Evolutionary conservation across 805 yeast species (phyloP).

Genomic region (Teunomyces funiuensis): DNA sequence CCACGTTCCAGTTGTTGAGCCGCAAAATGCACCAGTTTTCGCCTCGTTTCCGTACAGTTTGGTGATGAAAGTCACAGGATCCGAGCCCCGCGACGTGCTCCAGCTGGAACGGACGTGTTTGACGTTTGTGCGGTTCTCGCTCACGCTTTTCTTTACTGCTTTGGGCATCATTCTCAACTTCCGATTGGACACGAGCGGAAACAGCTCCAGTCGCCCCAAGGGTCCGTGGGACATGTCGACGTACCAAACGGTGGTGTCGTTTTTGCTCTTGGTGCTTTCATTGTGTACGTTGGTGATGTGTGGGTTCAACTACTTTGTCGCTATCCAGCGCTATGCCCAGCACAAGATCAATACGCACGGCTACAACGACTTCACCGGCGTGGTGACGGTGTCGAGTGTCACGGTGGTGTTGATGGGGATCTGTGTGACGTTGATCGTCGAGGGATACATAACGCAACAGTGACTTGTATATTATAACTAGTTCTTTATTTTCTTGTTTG

Average conservation of each 20-base stretch:
- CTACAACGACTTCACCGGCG: slow-evolving; percentile 29
- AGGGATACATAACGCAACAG: slow-evolving; percentile 10
- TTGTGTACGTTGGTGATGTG: slow-evolving; percentile 38
- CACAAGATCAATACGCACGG: slow-evolving; percentile 41
- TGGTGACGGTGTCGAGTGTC: slow-evolving; percentile 31
- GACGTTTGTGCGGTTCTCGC: slow-evolving; percentile 47
- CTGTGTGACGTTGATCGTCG: slow-evolving; percentile 22
- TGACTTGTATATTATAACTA: background rate
- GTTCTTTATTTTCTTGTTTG: slow-evolving; percentile 3
- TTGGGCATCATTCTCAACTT: slow-evolving; percentile 48
- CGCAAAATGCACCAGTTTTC: background rate
- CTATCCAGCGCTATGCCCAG: slow-evolving; percentile 45
- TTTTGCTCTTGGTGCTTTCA: slow-evolving; percentile 37
- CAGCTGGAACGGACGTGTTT: slow-evolving; percentile 55
- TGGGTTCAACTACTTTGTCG: slow-evolving; percentile 41
- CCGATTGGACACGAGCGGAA: slow-evolving; percentile 34
- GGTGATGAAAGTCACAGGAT: slow-evolving; percentile 34
- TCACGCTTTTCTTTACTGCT: slow-evolving; percentile 46
- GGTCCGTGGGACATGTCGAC: slow-evolving; percentile 5
- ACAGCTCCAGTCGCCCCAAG: background rate
- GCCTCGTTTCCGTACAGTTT: slow-evolving; percentile 20
- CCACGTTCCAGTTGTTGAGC: background rate
- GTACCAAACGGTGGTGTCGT: slow-evolving; percentile 33
- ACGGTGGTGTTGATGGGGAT: slow-evolving; percentile 37
- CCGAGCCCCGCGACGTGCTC: slow-evolving; percentile 55